Evolutionary conservation across 2,329 filamentous ascomycete species (phyloP), one percentile per base, ranked within the genome.

Genomic region (Bretziella fagacearum): DNA sequence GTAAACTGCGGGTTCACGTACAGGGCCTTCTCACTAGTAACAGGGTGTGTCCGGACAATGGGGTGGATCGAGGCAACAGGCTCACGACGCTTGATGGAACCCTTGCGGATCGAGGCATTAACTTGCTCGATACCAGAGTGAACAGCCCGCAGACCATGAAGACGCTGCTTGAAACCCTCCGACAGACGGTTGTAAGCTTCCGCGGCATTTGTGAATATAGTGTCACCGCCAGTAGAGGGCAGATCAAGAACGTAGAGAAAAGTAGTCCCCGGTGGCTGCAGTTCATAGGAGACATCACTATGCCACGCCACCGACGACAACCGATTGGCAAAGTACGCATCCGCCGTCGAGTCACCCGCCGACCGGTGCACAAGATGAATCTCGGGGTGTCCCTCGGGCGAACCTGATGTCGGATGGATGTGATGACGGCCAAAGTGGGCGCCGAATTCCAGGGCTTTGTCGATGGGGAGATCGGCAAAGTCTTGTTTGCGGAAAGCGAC

Each of bases 161-260:
- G 66, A 32, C 85, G 70, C 66, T 85, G 74, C 57, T 76, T 76
- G 66, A 93, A 91, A 32, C 76, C 72, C 0, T 84, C 82, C 47
- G 79, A 86, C 2, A 95, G 70, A 4, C 86, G 72, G 52, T 77
- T 74, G 59, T 94, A 95, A 1, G 87, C 86, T 60, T 82, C 80
- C 0, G 70, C 84, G 54, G 81, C 76, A 58, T 93, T 81, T 39
- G 71, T 76, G 56, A 93, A 94, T 2, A 93, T 65, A 0, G 86
- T 94, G 58, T 94, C 86, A 41, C 86, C 87, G 29, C 86, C 86
- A 1, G 75, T 79, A 32, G 74, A 68, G 1, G 86, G 86, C 37
- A 74, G 79, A 58, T 94, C 85, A n/a, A 95, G 71, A 43, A 86
- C 70, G 58, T 93, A 93, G 29, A 94, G 63, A 63, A 94, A 93